A percentile compares a stretch with the other conserved stretches of the same genome.
Conservation (phyloP, 768 basidiomycete genomes). For the Boletus speciosus region DNA sequence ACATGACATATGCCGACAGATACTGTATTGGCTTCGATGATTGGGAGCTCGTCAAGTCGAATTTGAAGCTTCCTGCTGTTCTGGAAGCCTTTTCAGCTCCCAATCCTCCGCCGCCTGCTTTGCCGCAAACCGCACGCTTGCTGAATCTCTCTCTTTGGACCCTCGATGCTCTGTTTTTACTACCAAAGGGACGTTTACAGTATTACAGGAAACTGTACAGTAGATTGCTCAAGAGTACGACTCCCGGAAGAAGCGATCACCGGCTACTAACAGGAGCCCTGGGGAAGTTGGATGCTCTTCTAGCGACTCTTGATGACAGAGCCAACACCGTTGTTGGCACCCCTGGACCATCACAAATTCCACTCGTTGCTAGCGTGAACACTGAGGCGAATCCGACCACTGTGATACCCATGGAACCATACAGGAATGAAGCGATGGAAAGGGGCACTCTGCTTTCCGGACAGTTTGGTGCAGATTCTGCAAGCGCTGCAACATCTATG, state of each 20-base stretch:
- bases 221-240: slow-evolving; percentile 80
- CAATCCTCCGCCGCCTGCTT: slow-evolving; percentile 53
- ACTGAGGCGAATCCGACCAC: not conserved
- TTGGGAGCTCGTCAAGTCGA: slow-evolving; percentile 78
- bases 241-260: slow-evolving; percentile 84
- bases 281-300: slow-evolving; percentile 72
- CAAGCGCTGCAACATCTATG: slow-evolving; percentile 50
- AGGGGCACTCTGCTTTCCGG: slow-evolving; percentile 16
- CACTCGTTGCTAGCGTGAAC: not conserved
- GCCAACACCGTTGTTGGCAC: slow-evolving; percentile 35
- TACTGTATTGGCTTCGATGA: slow-evolving; percentile 76
- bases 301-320: slow-evolving; percentile 63
- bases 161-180: slow-evolving; percentile 80
- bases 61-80: slow-evolving; percentile 64
- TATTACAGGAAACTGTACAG: slow-evolving; percentile 93
- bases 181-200: slow-evolving; percentile 79
- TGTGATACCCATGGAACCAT: not conserved
- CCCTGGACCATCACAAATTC: not conserved
- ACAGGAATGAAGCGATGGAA: slow-evolving; percentile 1
- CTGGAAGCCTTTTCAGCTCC: slow-evolving; percentile 65
- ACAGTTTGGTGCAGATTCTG: slow-evolving; percentile 25
- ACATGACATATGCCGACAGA: slow-evolving; percentile 72
- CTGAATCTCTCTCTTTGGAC: slow-evolving; percentile 61
- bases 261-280: slow-evolving; percentile 74
- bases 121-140: slow-evolving; percentile 32